A percentile compares a stretch with the other conserved stretches of the same genome.
Evolutionary conservation across 805 yeast genomes (phyloP).

Genomic region (Lachancea dasiensis): DNA sequence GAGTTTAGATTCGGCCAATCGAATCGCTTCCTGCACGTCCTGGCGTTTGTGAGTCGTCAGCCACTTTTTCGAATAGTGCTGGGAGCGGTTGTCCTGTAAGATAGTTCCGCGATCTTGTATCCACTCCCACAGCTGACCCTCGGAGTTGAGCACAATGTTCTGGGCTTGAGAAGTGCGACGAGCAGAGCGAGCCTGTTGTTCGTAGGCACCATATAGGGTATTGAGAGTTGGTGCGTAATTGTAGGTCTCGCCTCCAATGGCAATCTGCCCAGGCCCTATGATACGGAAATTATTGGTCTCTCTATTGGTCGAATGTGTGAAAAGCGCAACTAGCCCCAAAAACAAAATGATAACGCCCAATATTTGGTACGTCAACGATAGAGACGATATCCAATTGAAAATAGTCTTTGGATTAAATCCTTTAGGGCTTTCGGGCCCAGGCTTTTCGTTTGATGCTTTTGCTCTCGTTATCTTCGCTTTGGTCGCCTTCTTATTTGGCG

Average conservation of each 20-base stretch:
- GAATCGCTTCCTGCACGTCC: constrained; percentile 24
- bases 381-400: not conserved
- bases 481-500: constrained; percentile 8
- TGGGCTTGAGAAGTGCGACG: constrained; percentile 11
- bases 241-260: constrained; percentile 35
- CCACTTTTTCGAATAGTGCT: constrained; percentile 1
- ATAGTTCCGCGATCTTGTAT: constrained; percentile 39
- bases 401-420: not conserved
- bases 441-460: constrained; percentile 9
- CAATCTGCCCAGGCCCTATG: constrained; percentile 23
- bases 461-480: constrained; percentile 15
- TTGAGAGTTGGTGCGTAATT: constrained; percentile 38
- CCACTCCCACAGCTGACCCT: constrained; percentile 71
- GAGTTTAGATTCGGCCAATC: constrained; percentile 25
- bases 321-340: constrained; percentile 9
- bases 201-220: constrained; percentile 29
- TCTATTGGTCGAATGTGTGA: not conserved
- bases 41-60: constrained; percentile 17
- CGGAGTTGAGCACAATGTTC: constrained; percentile 39
- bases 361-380: not conserved
- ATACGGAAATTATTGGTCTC: constrained; percentile 7
- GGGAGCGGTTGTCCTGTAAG: constrained; percentile 8
- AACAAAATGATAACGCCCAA: constrained; percentile 1
- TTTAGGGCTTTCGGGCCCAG: not conserved
- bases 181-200: constrained; percentile 18